Base-by-base conservation (phyloP, 2,329 filamentous ascomycete species). In the Aspergillus costaricaensis region DNA sequence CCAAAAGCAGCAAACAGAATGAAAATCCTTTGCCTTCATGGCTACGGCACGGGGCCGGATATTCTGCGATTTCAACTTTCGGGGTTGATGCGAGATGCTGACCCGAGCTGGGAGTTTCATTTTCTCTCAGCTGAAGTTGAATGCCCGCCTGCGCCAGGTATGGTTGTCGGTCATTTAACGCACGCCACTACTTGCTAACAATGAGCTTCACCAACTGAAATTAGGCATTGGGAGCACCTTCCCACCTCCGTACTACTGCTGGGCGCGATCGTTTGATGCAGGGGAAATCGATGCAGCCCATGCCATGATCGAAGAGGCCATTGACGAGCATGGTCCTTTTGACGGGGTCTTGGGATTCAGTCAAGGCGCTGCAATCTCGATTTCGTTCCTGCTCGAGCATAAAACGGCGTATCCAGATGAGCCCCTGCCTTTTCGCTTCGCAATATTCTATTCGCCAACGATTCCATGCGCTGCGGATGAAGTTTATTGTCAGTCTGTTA, bases 261-360 rank as follows among this genome's bases (percentile, higher is more conserved):
- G 57, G 47, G 44, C 58, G 12, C 27, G 36, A 3, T 36, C 27
- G 14, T 57, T 62, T 9, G 52, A 59, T 38, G 58, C 60, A n/a
- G 50, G 49, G n/a, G 47, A 43, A 15, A 41, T 62, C 14, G 51
- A 43, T 17, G 57, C 61, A 9, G 62, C 65, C 9, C 53, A 64
- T 17, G 56, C 44, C n/a, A 38, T 62, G 15, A 52, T 68, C 30
- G 39, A 64, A n/a, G 56, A 63, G 14, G 48, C 61, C 10, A 62
- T 72, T 8, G 57, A 66, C 2, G 63, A 62, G 14, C 38, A 70
- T 4, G 69, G 69, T 0, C 70, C 70, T 10, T 73, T 71, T 27
- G 69, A 72, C 30, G 70, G 67, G 3, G 59, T 69, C 9, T 52
- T 73, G 5, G 69, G 70, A 4, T 73, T 70, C 58, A 67, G 63